These are phyloP conservation scores for Furcasterigmium furcatum DNA, from an alignment of 2,329 filamentous ascomycete genomes.

Conservation along the genomic window DNA sequence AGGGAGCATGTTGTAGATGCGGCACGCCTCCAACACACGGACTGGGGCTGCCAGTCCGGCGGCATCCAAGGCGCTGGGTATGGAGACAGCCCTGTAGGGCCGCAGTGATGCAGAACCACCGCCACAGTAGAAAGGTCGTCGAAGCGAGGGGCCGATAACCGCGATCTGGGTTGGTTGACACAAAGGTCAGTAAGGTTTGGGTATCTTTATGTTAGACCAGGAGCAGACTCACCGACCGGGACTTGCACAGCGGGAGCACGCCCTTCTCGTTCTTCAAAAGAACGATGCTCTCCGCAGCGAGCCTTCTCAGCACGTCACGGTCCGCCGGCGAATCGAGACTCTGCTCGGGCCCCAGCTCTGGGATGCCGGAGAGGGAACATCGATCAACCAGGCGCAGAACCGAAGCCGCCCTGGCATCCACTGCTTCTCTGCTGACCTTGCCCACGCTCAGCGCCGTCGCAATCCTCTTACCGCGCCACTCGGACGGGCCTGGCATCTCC, in stretches of 20 bases:
- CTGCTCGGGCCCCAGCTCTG: conserved; percentile 51
- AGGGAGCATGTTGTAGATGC: conserved; percentile 27
- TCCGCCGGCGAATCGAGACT: conserved; percentile 58
- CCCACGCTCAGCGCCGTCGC: conserved; percentile 11
- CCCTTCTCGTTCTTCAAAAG: conserved; percentile 69
- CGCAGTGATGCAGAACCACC: conserved; percentile 26
- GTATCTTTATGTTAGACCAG: no score
- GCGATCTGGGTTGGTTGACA: no score
- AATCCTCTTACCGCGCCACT: conserved; percentile 21
- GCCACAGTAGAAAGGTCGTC: conserved; percentile 23
- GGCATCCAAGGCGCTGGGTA: conserved; percentile 21
- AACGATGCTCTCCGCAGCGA: conserved; percentile 50
- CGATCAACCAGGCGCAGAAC: conserved; percentile 10
- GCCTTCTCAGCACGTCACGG: conserved; percentile 57
- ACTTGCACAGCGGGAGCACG: conserved; percentile 60
- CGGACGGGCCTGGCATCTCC: conserved; percentile 41
- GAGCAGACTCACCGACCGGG: conserved; percentile 51
- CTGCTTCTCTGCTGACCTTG: conserved; percentile 8
- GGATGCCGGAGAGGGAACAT: conserved; percentile 49
- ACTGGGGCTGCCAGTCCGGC: conserved; percentile 11
- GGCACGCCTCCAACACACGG: conserved; percentile 18
- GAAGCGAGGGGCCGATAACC: conserved; percentile 53
- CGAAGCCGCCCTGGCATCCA: conserved; percentile 11
- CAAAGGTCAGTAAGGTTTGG: no score
- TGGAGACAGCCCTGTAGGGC: conserved; percentile 24